These are phyloP conservation scores for Auriculariales sp. DNA, from an alignment of 768 basidiomycete species.

Conservation along the genomic window DNA sequence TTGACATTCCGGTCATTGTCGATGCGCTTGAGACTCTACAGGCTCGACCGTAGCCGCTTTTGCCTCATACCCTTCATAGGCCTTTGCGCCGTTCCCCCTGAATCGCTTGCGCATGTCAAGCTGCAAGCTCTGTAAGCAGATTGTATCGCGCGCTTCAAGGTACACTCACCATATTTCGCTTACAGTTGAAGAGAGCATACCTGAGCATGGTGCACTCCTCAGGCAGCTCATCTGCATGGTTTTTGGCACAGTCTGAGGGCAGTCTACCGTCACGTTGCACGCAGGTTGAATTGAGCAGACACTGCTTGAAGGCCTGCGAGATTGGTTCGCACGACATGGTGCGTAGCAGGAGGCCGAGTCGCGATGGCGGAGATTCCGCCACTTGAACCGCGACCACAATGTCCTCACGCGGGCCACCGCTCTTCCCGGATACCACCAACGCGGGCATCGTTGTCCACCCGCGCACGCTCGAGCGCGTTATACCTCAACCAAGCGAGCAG, in stretches of 20 bases:
- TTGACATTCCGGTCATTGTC: too few species aligned
- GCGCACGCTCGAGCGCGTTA: slow-evolving; percentile 71
- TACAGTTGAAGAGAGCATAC: slow-evolving; percentile 79
- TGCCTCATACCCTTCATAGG: not conserved
- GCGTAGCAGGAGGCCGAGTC: slow-evolving; percentile 18
- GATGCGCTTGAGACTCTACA: not conserved
- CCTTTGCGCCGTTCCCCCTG: slow-evolving; percentile 36
- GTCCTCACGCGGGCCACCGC: slow-evolving; percentile 47
- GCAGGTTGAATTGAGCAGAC: slow-evolving; percentile 75
- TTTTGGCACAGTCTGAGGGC: slow-evolving; percentile 75
- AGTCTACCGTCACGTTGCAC: slow-evolving; percentile 61
- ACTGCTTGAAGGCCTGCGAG: slow-evolving; percentile 66
- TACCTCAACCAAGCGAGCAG: slow-evolving; percentile 65
- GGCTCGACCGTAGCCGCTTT: not conserved
- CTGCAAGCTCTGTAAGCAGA: slow-evolving; percentile 19
- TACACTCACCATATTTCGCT: slow-evolving; percentile 65
- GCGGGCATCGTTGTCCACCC: slow-evolving; percentile 81
- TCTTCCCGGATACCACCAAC: slow-evolving; percentile 52
- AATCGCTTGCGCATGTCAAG: slow-evolving; percentile 78
- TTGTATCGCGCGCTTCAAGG: not conserved
- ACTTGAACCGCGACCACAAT: slow-evolving; percentile 36
- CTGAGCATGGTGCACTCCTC: slow-evolving; percentile 67
- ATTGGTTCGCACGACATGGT: slow-evolving; percentile 55
- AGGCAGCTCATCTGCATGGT: slow-evolving; percentile 64
- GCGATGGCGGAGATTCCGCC: slow-evolving; percentile 32